Conservation (phyloP, 192 early-diverging fungal genomes). For the Coemansia sp. region DNA sequence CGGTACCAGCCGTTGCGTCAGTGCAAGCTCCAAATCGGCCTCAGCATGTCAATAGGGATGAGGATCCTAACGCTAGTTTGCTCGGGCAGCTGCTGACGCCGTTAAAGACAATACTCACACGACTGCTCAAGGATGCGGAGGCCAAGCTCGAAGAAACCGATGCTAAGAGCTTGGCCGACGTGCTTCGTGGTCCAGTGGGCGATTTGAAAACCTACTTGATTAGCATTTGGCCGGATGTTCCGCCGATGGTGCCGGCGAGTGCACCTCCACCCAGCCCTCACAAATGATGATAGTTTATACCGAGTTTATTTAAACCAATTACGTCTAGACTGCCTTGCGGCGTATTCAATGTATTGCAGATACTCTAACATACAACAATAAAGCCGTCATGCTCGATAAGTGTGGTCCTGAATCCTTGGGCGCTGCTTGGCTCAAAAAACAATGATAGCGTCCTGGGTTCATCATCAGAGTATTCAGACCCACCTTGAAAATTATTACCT, state of each 20-base stretch:
- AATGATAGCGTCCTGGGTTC: no score
- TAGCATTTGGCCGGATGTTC: conserved; percentile 9
- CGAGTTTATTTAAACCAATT: no score
- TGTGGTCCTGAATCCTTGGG: no score
- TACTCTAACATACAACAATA: no score
- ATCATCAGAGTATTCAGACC: no score
- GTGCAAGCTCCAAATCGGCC: not conserved
- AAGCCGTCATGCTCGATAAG: no score
- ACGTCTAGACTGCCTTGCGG: no score
- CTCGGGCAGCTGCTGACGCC: conserved; percentile 14
- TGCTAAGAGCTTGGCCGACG: conserved; percentile 14
- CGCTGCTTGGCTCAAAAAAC: no score
- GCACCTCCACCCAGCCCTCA: not conserved
- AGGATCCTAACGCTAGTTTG: not conserved
- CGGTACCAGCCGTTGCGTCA: no score
- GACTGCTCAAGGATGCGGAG: conserved; percentile 12
- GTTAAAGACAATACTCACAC: conserved; percentile 7
- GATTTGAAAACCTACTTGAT: conserved; percentile 18
- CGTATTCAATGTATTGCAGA: no score
- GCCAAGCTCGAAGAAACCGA: conserved; percentile 8
- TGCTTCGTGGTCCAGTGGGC: conserved; percentile 19
- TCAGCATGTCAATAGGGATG: not conserved
- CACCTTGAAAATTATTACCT: no score
- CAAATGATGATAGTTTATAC: not conserved
- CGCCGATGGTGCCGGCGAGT: not conserved